These are phyloP conservation scores for Apiospora saccharicola DNA, from an alignment of 2,329 filamentous ascomycete genomes.

Conservation along the genomic window DNA sequence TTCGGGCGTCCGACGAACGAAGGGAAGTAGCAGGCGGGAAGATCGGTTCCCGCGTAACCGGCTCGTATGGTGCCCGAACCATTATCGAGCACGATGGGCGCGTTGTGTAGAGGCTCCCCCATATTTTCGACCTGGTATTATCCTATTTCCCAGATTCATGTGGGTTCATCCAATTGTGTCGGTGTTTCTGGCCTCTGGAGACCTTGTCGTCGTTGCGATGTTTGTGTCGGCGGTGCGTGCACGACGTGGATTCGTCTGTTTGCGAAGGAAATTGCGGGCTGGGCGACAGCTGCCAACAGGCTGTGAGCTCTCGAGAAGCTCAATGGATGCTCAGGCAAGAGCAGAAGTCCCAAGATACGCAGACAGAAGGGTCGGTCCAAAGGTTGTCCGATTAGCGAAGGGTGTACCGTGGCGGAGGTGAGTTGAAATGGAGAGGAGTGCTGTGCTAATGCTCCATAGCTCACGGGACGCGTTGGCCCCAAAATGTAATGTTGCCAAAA, in stretches of 20 bases:
- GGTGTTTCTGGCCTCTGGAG: not conserved
- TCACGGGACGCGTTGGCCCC: slow-evolving; percentile 14
- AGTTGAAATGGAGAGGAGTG: slow-evolving; percentile 8
- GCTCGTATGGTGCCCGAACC: slow-evolving; percentile 97
- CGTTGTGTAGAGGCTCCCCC: slow-evolving; percentile 84
- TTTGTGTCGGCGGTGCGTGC: not conserved
- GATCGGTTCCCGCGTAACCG: slow-evolving; percentile 94
- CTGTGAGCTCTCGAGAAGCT: not conserved
- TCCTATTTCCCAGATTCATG: slow-evolving; percentile 6
- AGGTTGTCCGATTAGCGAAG: not conserved
- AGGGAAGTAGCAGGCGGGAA: slow-evolving; percentile 96
- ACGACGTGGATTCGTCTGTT: slow-evolving; percentile 13
- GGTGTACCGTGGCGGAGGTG: not conserved
- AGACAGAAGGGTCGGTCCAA: not conserved
- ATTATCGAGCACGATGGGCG: slow-evolving; percentile 98
- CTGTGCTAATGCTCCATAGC: slow-evolving; percentile 9
- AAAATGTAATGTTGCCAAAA: slow-evolving; percentile 18
- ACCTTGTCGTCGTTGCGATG: slow-evolving; percentile 9
- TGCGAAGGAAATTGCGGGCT: slow-evolving; percentile 2
- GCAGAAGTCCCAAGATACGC: not conserved
- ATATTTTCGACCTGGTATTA: slow-evolving; percentile 44
- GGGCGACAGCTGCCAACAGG: not conserved
- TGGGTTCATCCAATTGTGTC: not conserved
- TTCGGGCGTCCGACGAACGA: slow-evolving; percentile 97
- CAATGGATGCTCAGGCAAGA: not conserved